Evolutionary conservation across 2,329 filamentous ascomycete genomes (phyloP), one percentile per base, ranked within the genome.

Genomic region (Hysterium pulicare): DNA sequence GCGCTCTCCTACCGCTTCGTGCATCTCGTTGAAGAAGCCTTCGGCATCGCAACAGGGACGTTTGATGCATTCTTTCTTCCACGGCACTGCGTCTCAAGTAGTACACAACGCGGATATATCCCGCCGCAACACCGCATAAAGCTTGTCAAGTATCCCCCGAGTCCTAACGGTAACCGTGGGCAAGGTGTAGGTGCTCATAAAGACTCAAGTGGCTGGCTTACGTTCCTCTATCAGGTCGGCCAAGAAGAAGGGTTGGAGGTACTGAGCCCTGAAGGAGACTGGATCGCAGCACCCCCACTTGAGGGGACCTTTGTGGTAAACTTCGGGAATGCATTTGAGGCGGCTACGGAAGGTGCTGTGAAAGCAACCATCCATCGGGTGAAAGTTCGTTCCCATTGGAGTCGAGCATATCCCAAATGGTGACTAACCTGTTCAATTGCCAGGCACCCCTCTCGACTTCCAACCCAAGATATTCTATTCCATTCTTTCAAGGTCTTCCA

Each of bases 101-200:
- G 33, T n/a, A 21, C 24, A n/a, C 38, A 38, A 11, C 28, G 26
- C 22, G 13, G 41, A 19, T 37, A 56, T 31, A 45, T 66, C 7
- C 51, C 55, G 33, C 60, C 64, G 7, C 79, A 82, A 46, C 78
- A 83, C 54, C 75, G 81, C 3, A 69, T 83, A 30, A 81, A 82
- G 51, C 64, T 82, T 2, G 68, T 81, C 2, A 73, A 71, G 40
- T 82, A 82, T 41, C 76, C 77, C 3, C 63, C 66, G 15, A 45
- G 46, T 9, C 49, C 54, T 4, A 11, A 24, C 0, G 45, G 51
- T 8, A 33, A 42, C 2, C 39, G 30, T 11, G 36, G 52, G 3
- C 78, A 82, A 60, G 79, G 79, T 1, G 78, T 83, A 1, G 80
- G 79, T 0, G 74, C 80, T 1, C 79, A 83, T 62, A 82, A 82